These are phyloP conservation scores for Penicillium subrubescens DNA, from an alignment of 495 filamentous ascomycete genomes.

Conservation along the genomic window DNA sequence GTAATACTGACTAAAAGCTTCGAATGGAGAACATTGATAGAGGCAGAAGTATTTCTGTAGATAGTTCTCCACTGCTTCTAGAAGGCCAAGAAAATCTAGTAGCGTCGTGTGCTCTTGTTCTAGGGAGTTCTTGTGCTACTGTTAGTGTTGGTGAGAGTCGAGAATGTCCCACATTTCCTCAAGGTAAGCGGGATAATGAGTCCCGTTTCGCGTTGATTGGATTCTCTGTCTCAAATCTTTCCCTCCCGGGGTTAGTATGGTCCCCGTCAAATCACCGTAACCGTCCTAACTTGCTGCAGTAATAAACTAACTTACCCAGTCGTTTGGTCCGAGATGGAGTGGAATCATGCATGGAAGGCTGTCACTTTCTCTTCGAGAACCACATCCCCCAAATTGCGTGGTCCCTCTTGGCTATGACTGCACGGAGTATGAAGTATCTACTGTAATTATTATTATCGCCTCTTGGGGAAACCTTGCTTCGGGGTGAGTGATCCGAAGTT, in stretches of 20 bases:
- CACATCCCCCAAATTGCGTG: neutral
- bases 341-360: conserved; percentile 36
- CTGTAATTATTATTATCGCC: neutral
- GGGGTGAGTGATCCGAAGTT: conserved; percentile 1
- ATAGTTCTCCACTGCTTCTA: conserved; percentile 2
- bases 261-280: neutral
- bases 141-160: neutral
- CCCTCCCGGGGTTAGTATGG: neutral
- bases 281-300: conserved; percentile 7
- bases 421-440: neutral
- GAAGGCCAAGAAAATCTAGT: neutral
- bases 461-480: neutral
- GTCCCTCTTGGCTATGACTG: neutral
- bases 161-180: conserved; percentile 2
- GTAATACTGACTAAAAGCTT: neutral
- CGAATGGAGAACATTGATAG: neutral
- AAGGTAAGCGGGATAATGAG: neutral
- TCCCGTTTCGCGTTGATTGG: neutral
- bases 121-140: neutral
- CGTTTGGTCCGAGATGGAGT: conserved; percentile 8
- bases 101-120: neutral
- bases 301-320: conserved; percentile 10
- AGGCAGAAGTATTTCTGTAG: neutral
- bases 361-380: conserved; percentile 32
- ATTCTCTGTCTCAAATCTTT: neutral